Base-by-base conservation (phyloP, 495 filamentous ascomycete species). In the Penicillium riverlandense region DNA sequence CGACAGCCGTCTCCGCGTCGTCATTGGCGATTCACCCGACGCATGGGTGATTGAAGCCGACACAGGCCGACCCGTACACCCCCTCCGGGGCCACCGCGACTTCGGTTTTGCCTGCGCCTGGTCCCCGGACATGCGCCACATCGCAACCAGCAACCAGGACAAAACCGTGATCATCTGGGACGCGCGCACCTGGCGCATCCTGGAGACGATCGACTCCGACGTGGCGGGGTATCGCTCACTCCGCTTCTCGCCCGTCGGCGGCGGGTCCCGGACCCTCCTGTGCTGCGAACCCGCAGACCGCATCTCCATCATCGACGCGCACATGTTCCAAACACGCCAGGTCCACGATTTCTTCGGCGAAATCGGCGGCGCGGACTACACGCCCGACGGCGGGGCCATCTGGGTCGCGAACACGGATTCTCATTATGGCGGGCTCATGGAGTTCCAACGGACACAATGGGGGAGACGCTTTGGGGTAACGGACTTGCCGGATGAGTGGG, bases 111-210 rank as follows among this genome's bases (percentile, higher is more conserved):
- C 90, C 3, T 91, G 86, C 52, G 90, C 84, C 50, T 97, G 91
- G 91, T 82, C 88, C 6, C 84, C 86, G 14, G 86, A 96, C 62
- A 90, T 90, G 44, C 82, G 82, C 59, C 86, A 86, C 38, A 80
- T 96, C 43, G 91, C 91, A 9, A 95, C 91, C 4, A 88, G 85
- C 38, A 91, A 89, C 49, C 90, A 97, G 60, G 91, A 97, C 70
- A 83, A 77, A 62, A 79, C 78, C 11, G 77, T 91, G 50, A 82
- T 84, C 41, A 84, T 97, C 50, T 96, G 83, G 80, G 91, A 97
- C 57, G 83, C 86, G 4, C 79, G 91, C 15, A 83, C 75, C 37
- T 86, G 83, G 83, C 72, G 64, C 11, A 58, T 75, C 35, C 63
- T 95, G 6, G 70, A 74, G 43, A 77, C 77, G 7, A 70, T 96